Percentiles rank a stretch among this genome's conserved stretches.
Conservation (phyloP, 2,329 filamentous ascomycete genomes). For the Teratosphaeria destructans region DNA sequence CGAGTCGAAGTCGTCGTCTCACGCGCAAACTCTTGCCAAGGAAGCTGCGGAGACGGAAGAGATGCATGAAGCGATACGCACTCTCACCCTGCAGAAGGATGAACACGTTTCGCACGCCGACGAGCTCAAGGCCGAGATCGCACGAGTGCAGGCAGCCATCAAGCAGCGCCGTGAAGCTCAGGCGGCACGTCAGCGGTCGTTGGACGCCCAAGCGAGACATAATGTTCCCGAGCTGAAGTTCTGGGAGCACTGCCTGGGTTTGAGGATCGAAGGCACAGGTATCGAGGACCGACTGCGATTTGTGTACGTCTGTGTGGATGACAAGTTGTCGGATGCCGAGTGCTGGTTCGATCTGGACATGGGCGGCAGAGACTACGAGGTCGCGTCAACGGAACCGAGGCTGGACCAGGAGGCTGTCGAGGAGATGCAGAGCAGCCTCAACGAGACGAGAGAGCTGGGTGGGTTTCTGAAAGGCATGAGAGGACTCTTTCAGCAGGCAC, state of each 20-base stretch:
- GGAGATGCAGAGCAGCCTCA: conserved; percentile 64
- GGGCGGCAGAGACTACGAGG: conserved; percentile 70
- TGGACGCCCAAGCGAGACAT: conserved; percentile 75
- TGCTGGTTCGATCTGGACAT: conserved; percentile 90
- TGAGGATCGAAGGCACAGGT: conserved; percentile 75
- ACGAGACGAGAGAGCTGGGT: conserved; percentile 66
- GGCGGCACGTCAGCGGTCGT: conserved; percentile 58
- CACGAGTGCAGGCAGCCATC: conserved; percentile 59
- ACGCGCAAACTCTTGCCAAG: conserved; percentile 64
- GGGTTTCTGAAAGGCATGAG: conserved; percentile 72
- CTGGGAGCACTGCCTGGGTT: conserved; percentile 83
- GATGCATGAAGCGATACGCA: conserved; percentile 50
- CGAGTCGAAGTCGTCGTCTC: conserved; percentile 57
- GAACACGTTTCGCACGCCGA: conserved; percentile 46
- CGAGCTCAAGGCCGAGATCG: conserved; percentile 46
- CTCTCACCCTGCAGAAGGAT: conserved; percentile 46
- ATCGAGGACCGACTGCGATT: conserved; percentile 75
- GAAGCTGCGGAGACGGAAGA: conserved; percentile 63
- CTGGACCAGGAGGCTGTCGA: conserved; percentile 70
- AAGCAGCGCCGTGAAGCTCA: conserved; percentile 61
- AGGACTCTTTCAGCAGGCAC: conserved; percentile 55
- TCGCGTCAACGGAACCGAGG: conserved; percentile 71
- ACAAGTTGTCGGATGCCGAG: conserved; percentile 78
- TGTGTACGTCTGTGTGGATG: conserved; percentile 75
- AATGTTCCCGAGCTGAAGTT: conserved; percentile 92